These are phyloP conservation scores for Pleurotus giganteus DNA, from an alignment of 768 basidiomycete species.

Conservation along the genomic window DNA sequence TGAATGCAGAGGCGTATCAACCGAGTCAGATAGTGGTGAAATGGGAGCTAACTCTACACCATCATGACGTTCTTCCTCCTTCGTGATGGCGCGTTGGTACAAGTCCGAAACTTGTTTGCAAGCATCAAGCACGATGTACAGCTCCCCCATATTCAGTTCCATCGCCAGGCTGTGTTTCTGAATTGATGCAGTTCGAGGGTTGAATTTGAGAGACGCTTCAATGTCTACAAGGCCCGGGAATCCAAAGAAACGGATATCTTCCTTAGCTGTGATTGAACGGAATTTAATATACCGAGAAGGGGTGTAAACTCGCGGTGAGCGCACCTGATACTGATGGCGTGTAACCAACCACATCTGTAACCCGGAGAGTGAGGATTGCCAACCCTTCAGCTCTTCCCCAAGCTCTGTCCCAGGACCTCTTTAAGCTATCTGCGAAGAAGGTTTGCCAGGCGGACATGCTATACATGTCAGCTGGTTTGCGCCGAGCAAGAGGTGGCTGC, in stretches of 20 bases:
- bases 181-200: conserved; percentile 53
- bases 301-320: background rate
- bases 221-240: conserved; percentile 45
- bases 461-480: conserved; percentile 28
- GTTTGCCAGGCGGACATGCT: conserved; percentile 66
- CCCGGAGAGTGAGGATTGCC: conserved; percentile 47
- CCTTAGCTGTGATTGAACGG: conserved; percentile 14
- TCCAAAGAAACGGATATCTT: conserved; percentile 38
- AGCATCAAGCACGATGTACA: conserved; percentile 47
- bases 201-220: conserved; percentile 50
- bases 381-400: conserved; percentile 63
- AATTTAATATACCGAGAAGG: background rate
- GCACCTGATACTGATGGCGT: conserved; percentile 16
- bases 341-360: conserved; percentile 41
- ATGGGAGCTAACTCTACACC: background rate
- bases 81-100: background rate
- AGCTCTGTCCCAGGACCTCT: conserved; percentile 66
- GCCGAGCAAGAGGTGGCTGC: conserved; percentile 18
- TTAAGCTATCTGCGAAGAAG: conserved; percentile 56
- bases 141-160: conserved; percentile 42
- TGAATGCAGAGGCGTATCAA: conserved; percentile 16
- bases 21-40: background rate
- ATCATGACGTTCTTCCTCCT: background rate
- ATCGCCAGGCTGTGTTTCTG: conserved; percentile 52
- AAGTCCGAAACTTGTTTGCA: conserved; percentile 28